Evolutionary conservation across 106 monocot genomes (phyloP), one percentile per base, ranked within the genome.

Genomic region (Hemerocallis citrina): DNA sequence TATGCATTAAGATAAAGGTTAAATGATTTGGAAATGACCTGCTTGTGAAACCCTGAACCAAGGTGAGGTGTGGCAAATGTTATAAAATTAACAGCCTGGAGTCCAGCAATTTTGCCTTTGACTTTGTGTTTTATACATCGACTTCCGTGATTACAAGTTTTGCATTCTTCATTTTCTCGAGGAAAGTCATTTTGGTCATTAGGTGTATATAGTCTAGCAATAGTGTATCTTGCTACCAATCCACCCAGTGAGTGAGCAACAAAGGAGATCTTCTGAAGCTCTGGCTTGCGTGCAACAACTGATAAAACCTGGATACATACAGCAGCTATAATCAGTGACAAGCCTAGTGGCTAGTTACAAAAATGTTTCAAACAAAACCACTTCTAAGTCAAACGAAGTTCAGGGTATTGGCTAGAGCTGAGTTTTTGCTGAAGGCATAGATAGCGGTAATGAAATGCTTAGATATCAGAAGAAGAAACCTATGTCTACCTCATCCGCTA

Each of bases 61-160:
- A 96, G 83, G 59, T 96, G 90, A 56, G 95, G 95, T 57, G 95
- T 90, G n/a, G 79, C 95, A 74, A 96, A 83, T 60, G 86, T 87
- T 46, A 96, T 72, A 57, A 96, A 96, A 73, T 90, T 96, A 56
- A 86, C 63, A 27, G 90, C 86, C 57, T 96, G 84, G 64, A 96
- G 70, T 34, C 90, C 95, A 72, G 90, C 86, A 67, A 96, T 86
- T 73, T 74, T 84, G 5, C 67, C 85, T 75, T 63, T 63, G 7
- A 40, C 4, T 39, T 65, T 65, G 27, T 61, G 41, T 51, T 70
- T 38, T 35, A 35, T 14, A 36, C 13, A 22, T 12, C 47, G 21
- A 40, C 16, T 40, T 47, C 25, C 55, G 55, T n/a, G 34, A 13
- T 66, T 45, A 52, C 60, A 21, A 59, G 14, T 33, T 50, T 69